Conservation (phyloP, 176 grass and related monocot species). For the Cocos nucifera region DNA sequence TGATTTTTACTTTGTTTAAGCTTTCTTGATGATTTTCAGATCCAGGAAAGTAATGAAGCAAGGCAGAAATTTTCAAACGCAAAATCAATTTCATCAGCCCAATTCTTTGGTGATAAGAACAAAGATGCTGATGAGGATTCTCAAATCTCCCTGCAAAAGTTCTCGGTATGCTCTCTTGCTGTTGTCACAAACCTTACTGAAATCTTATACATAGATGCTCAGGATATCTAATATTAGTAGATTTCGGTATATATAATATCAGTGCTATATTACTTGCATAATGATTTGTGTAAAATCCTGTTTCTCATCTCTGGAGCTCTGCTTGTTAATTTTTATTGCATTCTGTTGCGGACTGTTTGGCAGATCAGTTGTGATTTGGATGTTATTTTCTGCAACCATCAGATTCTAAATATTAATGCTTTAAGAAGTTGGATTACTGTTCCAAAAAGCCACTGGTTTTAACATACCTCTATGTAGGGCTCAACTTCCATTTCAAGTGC, state of each 20-base stretch:
- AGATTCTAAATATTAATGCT: no score
- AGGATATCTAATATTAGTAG: neutral
- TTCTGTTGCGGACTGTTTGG: no score
- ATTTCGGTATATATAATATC: neutral
- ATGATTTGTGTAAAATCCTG: no score
- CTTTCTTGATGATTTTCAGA: slow-evolving; percentile 32
- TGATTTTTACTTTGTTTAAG: slow-evolving; percentile 1
- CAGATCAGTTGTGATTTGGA: no score
- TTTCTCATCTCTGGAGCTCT: no score
- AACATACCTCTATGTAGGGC: slow-evolving; percentile 22
- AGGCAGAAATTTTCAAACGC: slow-evolving; percentile 95
- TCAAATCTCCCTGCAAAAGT: slow-evolving; percentile 81
- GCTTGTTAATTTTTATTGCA: no score
- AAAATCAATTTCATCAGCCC: slow-evolving; percentile 97
- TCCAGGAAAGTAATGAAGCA: slow-evolving; percentile 75
- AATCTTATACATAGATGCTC: neutral
- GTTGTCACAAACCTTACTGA: neutral
- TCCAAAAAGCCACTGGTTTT: neutral
- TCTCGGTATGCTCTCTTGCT: slow-evolving; percentile 43
- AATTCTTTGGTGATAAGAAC: slow-evolving; percentile 70
- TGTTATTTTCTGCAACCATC: neutral
- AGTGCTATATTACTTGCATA: no score
- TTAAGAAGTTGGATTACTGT: neutral
- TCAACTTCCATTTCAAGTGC: slow-evolving; percentile 92
- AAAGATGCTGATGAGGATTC: slow-evolving; percentile 43